Conservation (phyloP, 345 rosid genomes). For the Zanthoxylum bungeanum region DNA sequence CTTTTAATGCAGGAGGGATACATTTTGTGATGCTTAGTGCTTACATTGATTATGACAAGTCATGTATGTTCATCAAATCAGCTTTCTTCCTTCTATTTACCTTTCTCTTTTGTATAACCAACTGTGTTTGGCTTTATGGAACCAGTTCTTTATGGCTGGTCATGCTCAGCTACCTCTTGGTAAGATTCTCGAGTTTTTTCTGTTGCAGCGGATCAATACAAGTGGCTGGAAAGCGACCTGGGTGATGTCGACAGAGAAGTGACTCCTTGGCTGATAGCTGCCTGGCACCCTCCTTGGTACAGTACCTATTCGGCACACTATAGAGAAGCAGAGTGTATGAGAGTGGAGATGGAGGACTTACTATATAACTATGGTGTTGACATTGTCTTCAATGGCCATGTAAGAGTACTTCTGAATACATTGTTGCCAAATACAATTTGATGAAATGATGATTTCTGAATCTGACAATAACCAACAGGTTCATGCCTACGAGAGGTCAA, state of each 20-base stretch:
- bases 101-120: background rate
- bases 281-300: slow-evolving; percentile 92
- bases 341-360: slow-evolving; percentile 71
- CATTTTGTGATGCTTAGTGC: slow-evolving; percentile 89
- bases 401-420: slow-evolving; percentile 23
- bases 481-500: slow-evolving; percentile 92
- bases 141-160: background rate
- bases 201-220: slow-evolving; percentile 65
- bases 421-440: background rate
- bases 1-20: slow-evolving; percentile 90
- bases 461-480: too few species aligned
- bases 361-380: slow-evolving; percentile 60
- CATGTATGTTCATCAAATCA: slow-evolving; percentile 40
- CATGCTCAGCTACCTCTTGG: slow-evolving; percentile 1
- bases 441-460: too few species aligned
- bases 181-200: slow-evolving; percentile 13
- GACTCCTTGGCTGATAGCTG: slow-evolving; percentile 89
- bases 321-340: slow-evolving; percentile 91
- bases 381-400: slow-evolving; percentile 79
- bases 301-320: slow-evolving; percentile 73
- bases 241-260: slow-evolving; percentile 50
- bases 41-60: slow-evolving; percentile 53
- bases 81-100: background rate
- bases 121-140: background rate
- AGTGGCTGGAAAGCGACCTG: slow-evolving; percentile 74